A percentile compares a stretch with the other conserved stretches of the same genome.
Evolutionary conservation across 2,329 filamentous ascomycete genomes (phyloP).

Genomic region (Helminthosporium solani): DNA sequence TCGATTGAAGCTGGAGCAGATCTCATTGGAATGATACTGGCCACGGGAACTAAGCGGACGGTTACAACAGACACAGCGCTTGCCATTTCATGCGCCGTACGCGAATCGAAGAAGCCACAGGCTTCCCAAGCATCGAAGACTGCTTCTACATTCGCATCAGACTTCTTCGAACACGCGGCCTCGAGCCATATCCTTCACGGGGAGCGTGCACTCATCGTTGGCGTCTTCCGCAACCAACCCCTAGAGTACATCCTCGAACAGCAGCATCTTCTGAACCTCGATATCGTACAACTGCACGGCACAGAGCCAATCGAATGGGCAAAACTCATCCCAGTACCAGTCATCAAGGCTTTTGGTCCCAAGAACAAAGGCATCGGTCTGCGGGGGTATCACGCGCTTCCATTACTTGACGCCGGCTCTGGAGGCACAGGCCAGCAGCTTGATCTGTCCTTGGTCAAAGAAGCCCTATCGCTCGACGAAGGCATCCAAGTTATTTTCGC

Average conservation of each 20-base stretch:
- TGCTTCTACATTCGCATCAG: slow-evolving; percentile 49
- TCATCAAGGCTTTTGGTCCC: slow-evolving; percentile 82
- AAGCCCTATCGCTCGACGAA: slow-evolving; percentile 64
- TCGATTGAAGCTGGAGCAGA: slow-evolving; percentile 88
- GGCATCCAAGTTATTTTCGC: slow-evolving; percentile 79
- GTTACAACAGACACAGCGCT: slow-evolving; percentile 77
- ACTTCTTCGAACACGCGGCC: slow-evolving; percentile 69
- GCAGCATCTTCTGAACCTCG: slow-evolving; percentile 73
- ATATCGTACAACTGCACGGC: slow-evolving; percentile 91
- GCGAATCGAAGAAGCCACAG: slow-evolving; percentile 49
- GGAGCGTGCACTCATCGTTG: slow-evolving; percentile 75
- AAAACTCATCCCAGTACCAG: slow-evolving; percentile 82
- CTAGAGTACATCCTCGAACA: slow-evolving; percentile 78
- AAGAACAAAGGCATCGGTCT: slow-evolving; percentile 68
- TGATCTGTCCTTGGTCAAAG: slow-evolving; percentile 68
- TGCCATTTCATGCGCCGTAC: slow-evolving; percentile 77
- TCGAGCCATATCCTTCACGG: slow-evolving; percentile 50
- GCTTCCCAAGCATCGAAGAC: slow-evolving; percentile 21
- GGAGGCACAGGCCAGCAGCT: slow-evolving; percentile 80
- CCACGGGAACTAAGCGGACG: slow-evolving; percentile 75
- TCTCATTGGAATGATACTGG: slow-evolving; percentile 88
- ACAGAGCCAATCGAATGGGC: slow-evolving; percentile 93
- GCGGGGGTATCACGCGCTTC: slow-evolving; percentile 78
- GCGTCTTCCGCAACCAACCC: slow-evolving; percentile 91
- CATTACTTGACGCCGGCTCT: slow-evolving; percentile 82